Evolutionary conservation across 2,329 filamentous ascomycete species (phyloP), one percentile per base, ranked within the genome.

Genomic region (Dothistroma pini): DNA sequence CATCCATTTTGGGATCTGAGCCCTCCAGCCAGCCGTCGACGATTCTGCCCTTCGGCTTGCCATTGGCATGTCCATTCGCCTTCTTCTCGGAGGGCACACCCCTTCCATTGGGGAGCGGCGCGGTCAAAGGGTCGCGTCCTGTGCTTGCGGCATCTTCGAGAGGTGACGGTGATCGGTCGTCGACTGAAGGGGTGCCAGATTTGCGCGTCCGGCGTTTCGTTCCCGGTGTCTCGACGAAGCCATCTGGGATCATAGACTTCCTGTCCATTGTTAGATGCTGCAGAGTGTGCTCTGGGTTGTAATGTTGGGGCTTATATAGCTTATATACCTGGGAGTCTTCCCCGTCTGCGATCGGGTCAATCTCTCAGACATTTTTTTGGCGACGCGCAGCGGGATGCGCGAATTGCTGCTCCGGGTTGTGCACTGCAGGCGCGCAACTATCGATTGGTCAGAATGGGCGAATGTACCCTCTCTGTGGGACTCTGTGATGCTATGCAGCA

Each of bases 221-320:
- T 52, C 77, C 78, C 10, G 80, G 79, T 11, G 79, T 81, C 64
- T 81, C 80, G 64, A 81, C 79, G 64, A 79, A 80, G 63, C 78
- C 79, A 50, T 71, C 78, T 69, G 68, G 73, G 62, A 67, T 71
- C 72, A 69, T 77, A 70, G 71, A 77, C 76, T 74, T 74, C 56
- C 70, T 73, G 63, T 44, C 55, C 16, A 59, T 16, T 22, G 22
- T 50, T 29, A 55, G 22, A 2, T 55, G 32, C 57, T 65, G 57
- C 35, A 50, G n/a, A 10, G 53, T 49, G 35, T 25, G 31, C 31
- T 49, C 25, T 19, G 31, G 1, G 25, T 29, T 7, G 44, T 16
- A 14, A n/a, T 25, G 53, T 54, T 29, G 48, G 10, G 21, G 10
- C 6, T 25, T 21, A 58, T 76, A 70, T 70, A 81, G 10, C 6